Base-by-base conservation (phyloP, 768 basidiomycete genomes). In the Mycena pura region DNA sequence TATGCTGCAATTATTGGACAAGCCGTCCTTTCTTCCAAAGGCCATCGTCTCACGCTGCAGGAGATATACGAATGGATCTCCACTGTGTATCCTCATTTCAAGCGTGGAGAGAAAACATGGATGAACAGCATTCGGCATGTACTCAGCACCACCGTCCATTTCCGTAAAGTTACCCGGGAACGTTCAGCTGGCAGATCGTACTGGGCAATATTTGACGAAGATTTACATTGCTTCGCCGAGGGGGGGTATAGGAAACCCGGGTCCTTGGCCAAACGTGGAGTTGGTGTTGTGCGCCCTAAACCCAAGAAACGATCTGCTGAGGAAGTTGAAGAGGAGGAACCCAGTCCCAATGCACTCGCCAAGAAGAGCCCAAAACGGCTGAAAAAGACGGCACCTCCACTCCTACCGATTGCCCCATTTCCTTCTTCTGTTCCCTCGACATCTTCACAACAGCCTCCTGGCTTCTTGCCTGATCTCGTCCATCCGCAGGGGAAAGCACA, bases 111-210 rank as follows among this genome's bases (percentile, higher is more conserved):
- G 69, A 86, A 90, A 4, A 96, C 95, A 6, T 99, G 96, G 96
- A 95, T 96, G 87, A 97, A 97, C 75, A 96, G 94, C 55, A 94
- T 99, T 60, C 86, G 96, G n/a, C 96, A 99, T 75, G 95, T 96
- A 46, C 83, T 99, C 24, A 95, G 92, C 64, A 93, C 95, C 3
- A 96, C 96, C 41, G 86, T 90, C 34, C 91, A 90, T 68, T 98
- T 97, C 74, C 86, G 93, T 63, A 97, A 96, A 68, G 86, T 90
- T 0, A 85, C 87, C 3, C 80, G 95, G 21, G 89, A 92, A 59
- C 85, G 90, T 13, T 82, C 86, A 24, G 84, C 91, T 31, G 93
- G 95, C 31, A 86, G 93, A 46, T 92, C 92, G 22, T 84, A 90
- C 31, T 96, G 95, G 95, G 91, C 91, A 3, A 92, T 96, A 63